phyloP scores from a whole-genome alignment of 129 eudicot species.

The Calendula officinalis region DNA sequence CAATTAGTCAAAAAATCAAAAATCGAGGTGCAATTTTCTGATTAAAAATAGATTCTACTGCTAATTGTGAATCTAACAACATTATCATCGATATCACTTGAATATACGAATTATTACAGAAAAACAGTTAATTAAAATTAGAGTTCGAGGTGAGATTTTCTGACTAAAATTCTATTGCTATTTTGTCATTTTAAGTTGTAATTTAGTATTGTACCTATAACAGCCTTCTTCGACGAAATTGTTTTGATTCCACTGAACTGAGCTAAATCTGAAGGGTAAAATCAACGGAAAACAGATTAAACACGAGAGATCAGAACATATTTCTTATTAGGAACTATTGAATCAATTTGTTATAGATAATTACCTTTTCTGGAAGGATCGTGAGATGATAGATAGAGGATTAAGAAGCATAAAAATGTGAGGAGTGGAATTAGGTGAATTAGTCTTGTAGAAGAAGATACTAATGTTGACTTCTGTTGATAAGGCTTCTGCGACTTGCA shows the following conservation, averaged over 20 bases:
- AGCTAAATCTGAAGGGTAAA: constrained; percentile 39
- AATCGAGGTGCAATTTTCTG: neutral
- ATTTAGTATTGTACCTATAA: constrained; percentile 28
- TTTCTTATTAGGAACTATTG: neutral
- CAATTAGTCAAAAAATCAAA: neutral
- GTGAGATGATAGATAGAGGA: constrained; percentile 39
- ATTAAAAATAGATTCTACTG: neutral
- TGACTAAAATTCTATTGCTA: neutral
- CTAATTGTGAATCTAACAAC: constrained; percentile 10
- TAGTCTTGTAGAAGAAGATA: constrained; percentile 23
- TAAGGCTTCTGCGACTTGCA: constrained; percentile 31
- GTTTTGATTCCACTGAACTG: constrained; percentile 31
- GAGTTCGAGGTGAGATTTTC: neutral
- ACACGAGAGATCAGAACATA: neutral
- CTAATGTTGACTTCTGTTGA: constrained; percentile 6
- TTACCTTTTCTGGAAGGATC: constrained; percentile 42
- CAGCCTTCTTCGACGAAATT: constrained; percentile 19
- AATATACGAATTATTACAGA: neutral
- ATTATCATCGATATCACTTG: neutral
- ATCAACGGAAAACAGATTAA: neutral
- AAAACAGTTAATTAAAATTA: neutral
- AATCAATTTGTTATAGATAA: neutral
- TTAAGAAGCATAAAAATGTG: constrained; percentile 37
- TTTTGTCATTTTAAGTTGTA: neutral
- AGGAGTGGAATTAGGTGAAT: constrained; percentile 41